Percentiles rank a stretch among this genome's conserved stretches.
Conservation (phyloP, 345 rosid species). For the Brassica carinata region DNA sequence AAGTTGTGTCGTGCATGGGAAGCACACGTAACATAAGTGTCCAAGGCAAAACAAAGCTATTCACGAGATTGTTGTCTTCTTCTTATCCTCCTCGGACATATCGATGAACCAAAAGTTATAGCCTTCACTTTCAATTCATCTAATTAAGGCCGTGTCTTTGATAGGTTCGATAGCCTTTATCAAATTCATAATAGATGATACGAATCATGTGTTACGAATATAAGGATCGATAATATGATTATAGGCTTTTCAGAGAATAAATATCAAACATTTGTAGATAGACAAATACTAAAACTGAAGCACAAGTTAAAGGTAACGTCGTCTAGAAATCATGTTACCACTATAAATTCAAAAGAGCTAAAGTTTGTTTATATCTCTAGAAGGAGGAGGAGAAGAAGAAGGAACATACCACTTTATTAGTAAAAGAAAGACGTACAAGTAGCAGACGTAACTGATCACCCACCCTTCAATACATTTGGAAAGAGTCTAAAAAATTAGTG, state of each 20-base stretch:
- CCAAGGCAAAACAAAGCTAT: background rate
- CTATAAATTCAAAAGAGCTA: background rate
- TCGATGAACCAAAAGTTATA: conserved; percentile 10
- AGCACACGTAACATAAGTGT: conserved; percentile 27
- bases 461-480: background rate
- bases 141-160: background rate
- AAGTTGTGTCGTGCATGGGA: background rate
- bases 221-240: background rate
- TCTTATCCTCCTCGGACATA: conserved; percentile 4
- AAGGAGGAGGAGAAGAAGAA: background rate
- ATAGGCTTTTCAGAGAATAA: background rate
- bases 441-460: background rate
- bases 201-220: background rate
- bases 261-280: background rate
- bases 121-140: background rate
- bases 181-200: background rate
- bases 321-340: background rate
- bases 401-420: background rate
- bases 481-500: background rate
- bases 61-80: conserved; percentile 35
- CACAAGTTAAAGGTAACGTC: background rate
- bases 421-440: background rate
- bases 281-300: background rate
- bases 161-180: background rate
- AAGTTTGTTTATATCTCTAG: background rate